Evolutionary conservation across 2,329 filamentous ascomycete species (phyloP).

Genomic region (Colletotrichum sublineola): DNA sequence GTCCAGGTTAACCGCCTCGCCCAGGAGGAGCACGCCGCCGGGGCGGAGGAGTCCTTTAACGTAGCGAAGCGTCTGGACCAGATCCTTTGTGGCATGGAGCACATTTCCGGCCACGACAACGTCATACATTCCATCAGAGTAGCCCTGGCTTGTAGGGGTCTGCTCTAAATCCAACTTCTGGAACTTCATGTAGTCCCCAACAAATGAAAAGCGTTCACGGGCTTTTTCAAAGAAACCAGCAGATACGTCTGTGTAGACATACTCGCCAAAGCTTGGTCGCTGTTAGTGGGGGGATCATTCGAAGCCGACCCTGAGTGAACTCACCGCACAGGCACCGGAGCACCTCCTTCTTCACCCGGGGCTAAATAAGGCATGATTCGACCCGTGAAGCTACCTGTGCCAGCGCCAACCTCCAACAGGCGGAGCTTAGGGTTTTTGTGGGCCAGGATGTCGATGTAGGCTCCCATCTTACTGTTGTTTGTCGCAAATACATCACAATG

Average conservation of each 20-base stretch:
- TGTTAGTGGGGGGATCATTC: too few relatives aligned
- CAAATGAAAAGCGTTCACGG: slow-evolving; percentile 46
- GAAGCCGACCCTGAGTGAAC: too few relatives aligned
- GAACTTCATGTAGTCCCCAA: slow-evolving; percentile 43
- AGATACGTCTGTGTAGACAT: slow-evolving; percentile 56
- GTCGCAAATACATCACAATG: too few relatives aligned
- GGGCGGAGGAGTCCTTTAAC: not conserved
- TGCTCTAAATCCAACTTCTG: slow-evolving; percentile 50
- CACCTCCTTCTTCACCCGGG: slow-evolving; percentile 44
- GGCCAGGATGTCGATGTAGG: too few relatives aligned
- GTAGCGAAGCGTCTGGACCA: not conserved
- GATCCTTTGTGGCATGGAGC: slow-evolving; percentile 46
- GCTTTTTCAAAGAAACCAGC: slow-evolving; percentile 56
- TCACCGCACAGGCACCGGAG: slow-evolving; percentile 4
- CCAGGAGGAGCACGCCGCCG: not conserved
- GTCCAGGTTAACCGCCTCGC: not conserved
- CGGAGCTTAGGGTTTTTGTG: not conserved
- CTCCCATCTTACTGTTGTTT: too few relatives aligned
- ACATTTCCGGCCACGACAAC: slow-evolving; percentile 52
- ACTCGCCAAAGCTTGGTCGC: not conserved
- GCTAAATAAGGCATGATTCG: slow-evolving; percentile 51
- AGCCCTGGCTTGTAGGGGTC: slow-evolving; percentile 50
- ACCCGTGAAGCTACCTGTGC: slow-evolving; percentile 56
- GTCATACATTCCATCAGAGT: slow-evolving; percentile 50
- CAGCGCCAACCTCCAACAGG: slow-evolving; percentile 57